Evolutionary conservation across 2,329 filamentous ascomycete genomes (phyloP).

Genomic region (Periconia sp.): DNA sequence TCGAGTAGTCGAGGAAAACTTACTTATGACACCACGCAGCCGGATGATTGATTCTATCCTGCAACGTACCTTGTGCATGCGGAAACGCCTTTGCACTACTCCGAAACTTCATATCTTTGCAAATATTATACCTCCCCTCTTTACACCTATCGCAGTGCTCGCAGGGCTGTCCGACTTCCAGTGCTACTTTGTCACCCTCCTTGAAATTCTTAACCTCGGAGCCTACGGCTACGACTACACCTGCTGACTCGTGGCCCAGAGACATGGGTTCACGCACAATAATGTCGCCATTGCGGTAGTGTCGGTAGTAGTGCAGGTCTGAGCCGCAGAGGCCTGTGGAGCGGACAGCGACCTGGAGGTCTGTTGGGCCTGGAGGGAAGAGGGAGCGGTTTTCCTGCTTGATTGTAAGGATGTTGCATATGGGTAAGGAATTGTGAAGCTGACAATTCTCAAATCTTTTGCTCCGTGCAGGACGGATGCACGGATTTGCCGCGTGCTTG

Average conservation of each 20-base stretch:
- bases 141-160: conserved; percentile 63
- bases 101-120: conserved; percentile 63
- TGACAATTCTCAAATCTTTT: conserved; percentile 65
- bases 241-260: conserved; percentile 78
- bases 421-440: conserved; percentile 14
- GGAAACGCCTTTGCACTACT: conserved; percentile 66
- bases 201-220: conserved; percentile 66
- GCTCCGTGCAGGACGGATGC: conserved; percentile 65
- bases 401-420: conserved; percentile 9
- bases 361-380: conserved; percentile 54
- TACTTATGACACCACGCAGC: conserved; percentile 64
- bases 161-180: conserved; percentile 91
- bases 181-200: conserved; percentile 82
- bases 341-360: conserved; percentile 69
- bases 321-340: conserved; percentile 74
- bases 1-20: conserved; percentile 7
- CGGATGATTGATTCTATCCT: conserved; percentile 67
- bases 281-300: conserved; percentile 87
- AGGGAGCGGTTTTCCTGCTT: conserved; percentile 62
- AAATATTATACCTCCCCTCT: conserved; percentile 67
- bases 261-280: conserved; percentile 82
- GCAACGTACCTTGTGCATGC: conserved; percentile 69
- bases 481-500: conserved; percentile 49
- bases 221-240: conserved; percentile 76
- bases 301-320: conserved; percentile 83